phyloP scores from a whole-genome alignment of 2,329 filamentous ascomycete genomes.

The Colletotrichum camelliae region DNA sequence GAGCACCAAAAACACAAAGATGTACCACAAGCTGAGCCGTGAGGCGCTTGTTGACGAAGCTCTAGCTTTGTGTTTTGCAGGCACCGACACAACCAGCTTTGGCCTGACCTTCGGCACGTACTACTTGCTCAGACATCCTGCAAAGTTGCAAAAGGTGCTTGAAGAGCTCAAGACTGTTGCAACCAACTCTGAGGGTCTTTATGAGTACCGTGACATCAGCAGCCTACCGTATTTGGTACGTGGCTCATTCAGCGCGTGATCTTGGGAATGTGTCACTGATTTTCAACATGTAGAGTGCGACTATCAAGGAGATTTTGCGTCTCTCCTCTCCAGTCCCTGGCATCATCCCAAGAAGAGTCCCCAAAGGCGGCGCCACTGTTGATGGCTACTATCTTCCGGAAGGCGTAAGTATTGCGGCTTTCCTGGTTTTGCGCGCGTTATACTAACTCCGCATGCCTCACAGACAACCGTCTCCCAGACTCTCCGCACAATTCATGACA shows the following conservation, averaged over 20 bases:
- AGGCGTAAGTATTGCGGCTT: neutral
- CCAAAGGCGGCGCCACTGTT: neutral
- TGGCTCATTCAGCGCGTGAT: neutral
- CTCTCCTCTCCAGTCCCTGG: neutral
- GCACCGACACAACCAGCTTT: neutral
- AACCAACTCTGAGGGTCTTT: neutral
- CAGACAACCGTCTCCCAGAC: neutral
- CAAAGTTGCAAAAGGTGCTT: neutral
- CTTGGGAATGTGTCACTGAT: neutral
- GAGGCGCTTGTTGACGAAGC: neutral
- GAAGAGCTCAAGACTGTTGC: neutral
- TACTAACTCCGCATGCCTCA: neutral
- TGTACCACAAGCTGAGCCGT: neutral
- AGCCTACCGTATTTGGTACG: neutral
- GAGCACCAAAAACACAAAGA: neutral
- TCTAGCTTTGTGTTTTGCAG: neutral
- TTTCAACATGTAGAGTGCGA: neutral
- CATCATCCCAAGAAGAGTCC: neutral
- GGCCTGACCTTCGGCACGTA: neutral
- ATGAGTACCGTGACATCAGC: neutral
- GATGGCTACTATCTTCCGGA: neutral
- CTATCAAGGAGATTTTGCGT: neutral
- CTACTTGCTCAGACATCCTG: neutral
- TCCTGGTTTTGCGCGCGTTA: neutral
- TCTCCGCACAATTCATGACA: neutral